Evolutionary conservation across 1,284 basidiomycete genomes (phyloP), one percentile per base, ranked within the genome.

Genomic region (Pseudozyma flocculosa): DNA sequence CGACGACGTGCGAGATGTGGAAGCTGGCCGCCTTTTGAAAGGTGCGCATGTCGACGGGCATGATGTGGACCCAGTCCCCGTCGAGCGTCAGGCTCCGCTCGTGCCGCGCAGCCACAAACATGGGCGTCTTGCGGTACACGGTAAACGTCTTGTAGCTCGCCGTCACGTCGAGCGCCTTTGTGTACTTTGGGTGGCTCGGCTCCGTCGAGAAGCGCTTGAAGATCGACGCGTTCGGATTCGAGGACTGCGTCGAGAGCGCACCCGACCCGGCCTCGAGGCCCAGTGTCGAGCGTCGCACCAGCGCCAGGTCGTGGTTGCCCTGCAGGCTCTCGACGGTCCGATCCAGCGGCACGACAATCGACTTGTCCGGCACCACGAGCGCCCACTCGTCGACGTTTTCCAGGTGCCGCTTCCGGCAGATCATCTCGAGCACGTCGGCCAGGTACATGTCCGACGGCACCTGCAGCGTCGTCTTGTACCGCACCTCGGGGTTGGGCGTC

Each of bases 31-130:
- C 95, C 76, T 78, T 59, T 19, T 64, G 65, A 14, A 59, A 60
- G 44, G 54, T 48, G 45, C 68, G 60, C 54, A 67, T 63, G 18
- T 70, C 64, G 2, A 70, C 56, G 2, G 70, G 66, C 92, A 74
- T 75, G 43, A 78, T 76, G 78, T 94, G 91, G 34, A 96, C 85
- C 76, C 96, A 97, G 62, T 88, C 89, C 7, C 93, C 93, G 78
- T 98, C 95, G 53, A 98, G 89, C 13, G 93, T 93, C 1, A 98
- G 84, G 2, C 87, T 86, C 9, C 93, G 86, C 76, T 95, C 92
- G 71, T 92, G 90, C 26, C 92, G 85, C 23, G 57, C 50, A 2
- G 92, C 87, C 39, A 90, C 87, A 32, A 92, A 82, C 60, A 73
- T 70, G n/a, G 78, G 75, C 86, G 96, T 93, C 80, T 94, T 97